Percentiles rank a stretch among this genome's conserved stretches.
These are phyloP conservation scores for Marasmius oreades DNA, from an alignment of 1,284 basidiomycete species.

Conservation along the genomic window DNA sequence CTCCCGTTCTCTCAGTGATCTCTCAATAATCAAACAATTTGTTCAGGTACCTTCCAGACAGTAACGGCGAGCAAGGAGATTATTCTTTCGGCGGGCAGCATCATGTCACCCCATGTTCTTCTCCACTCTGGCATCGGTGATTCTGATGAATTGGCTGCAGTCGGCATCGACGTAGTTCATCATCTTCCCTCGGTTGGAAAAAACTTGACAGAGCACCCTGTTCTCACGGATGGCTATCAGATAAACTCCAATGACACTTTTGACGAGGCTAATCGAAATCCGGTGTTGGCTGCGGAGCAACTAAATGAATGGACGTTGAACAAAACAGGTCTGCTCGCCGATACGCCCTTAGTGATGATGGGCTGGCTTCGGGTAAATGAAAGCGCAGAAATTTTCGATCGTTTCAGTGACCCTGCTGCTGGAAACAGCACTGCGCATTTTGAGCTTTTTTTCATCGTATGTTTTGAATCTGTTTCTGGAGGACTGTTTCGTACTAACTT, in stretches of 20 bases:
- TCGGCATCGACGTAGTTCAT: conserved; percentile 23
- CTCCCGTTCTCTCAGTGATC: conserved; percentile 4
- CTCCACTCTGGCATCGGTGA: conserved; percentile 31
- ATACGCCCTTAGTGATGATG: conserved; percentile 4
- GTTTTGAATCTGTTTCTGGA: neutral
- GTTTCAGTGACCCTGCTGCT: conserved; percentile 16
- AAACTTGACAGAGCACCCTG: conserved; percentile 31
- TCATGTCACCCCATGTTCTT: conserved; percentile 27
- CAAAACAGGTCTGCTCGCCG: conserved; percentile 15
- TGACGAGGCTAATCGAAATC: conserved; percentile 14
- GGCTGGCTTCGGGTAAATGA: conserved; percentile 15
- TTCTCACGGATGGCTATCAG: conserved; percentile 12
- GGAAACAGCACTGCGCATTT: conserved; percentile 17
- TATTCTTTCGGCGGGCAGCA: conserved; percentile 21
- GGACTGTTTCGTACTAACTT: neutral
- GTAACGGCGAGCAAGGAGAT: conserved; percentile 17
- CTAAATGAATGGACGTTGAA: conserved; percentile 12
- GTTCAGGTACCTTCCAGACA: conserved; percentile 20
- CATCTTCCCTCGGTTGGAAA: conserved; percentile 27
- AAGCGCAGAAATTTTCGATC: conserved; percentile 12
- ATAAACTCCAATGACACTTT: conserved; percentile 18
- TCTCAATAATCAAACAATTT: conserved; percentile 1
- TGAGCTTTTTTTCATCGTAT: conserved; percentile 17
- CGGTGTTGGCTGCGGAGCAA: conserved; percentile 8
- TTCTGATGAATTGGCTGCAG: conserved; percentile 16